Conservation (phyloP, 441 rosid genomes). For the Adansonia gregorii region DNA sequence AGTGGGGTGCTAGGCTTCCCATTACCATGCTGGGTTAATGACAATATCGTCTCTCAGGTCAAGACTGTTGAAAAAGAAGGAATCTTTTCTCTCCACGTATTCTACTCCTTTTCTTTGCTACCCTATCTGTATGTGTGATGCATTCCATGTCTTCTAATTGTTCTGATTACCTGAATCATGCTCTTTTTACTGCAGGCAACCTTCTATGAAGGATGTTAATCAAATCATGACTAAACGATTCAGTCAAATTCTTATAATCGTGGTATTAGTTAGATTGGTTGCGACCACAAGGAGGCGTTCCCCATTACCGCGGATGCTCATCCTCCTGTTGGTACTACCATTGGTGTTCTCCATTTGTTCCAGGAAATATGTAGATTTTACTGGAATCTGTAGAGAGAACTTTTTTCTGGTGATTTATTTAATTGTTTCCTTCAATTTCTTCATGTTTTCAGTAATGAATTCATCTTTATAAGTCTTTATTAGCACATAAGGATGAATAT, state of each 20-base stretch:
- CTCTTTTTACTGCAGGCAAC: not conserved
- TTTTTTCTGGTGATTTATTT: slow-evolving; percentile 74
- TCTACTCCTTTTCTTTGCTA: not conserved
- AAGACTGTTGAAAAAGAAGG: slow-evolving; percentile 94
- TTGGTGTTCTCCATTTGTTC: slow-evolving; percentile 93
- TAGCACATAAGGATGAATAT: not conserved
- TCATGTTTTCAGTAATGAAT: not conserved
- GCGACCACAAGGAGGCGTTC: slow-evolving; percentile 92
- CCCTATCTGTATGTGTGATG: not conserved
- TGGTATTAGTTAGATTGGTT: slow-evolving; percentile 81
- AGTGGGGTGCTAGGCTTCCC: slow-evolving; percentile 97
- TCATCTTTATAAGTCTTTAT: not conserved
- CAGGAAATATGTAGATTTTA: slow-evolving; percentile 82
- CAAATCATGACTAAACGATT: not conserved
- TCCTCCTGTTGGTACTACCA: slow-evolving; percentile 76
- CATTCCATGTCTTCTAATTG: not conserved
- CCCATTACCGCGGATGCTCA: slow-evolving; percentile 93
- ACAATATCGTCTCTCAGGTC: slow-evolving; percentile 90
- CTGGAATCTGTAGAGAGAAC: slow-evolving; percentile 89
- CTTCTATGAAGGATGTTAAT: not conserved
- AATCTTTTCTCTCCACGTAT: slow-evolving; percentile 78
- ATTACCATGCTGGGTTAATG: slow-evolving; percentile 87
- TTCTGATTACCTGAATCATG: not conserved
- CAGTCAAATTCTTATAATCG: slow-evolving; percentile 18
- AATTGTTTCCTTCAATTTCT: not conserved